Base-by-base conservation (phyloP, 2,329 filamentous ascomycete species). In the Pseudocercospora pini-densiflorae region DNA sequence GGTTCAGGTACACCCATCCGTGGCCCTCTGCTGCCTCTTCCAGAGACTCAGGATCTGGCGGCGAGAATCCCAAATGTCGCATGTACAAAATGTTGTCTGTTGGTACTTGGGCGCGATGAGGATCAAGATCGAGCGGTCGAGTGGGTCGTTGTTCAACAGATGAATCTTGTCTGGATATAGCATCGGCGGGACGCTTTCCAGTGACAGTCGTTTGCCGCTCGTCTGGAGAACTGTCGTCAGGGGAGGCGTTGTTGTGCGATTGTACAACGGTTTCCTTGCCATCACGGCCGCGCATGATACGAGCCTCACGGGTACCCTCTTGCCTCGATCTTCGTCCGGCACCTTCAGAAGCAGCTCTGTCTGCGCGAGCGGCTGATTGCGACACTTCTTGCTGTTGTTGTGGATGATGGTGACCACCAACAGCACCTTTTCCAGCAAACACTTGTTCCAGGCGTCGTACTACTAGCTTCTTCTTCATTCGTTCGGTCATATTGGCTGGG, bases 1-100 rank as follows among this genome's bases (percentile, higher is more conserved):
- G 80, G 71, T 95, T 95, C 6, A 95, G 80, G 72, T 94, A 94
- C 0, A 94, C 88, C 92, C 92, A 95, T 4, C 91, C 91, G 27
- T 93, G 88, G 62, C 90, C 89, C 0, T 88, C 84, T 14, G 85
- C 83, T 10, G 88, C 86, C 60, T 88, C 84, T 1, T 81, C 73
- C 19, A 79, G 81, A 16, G 81, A 80, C 1, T 81, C 79, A 9
- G 80, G 80, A 57, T 90, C 84, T 0, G 88, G 88, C 0, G 88
- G 88, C 0, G 87, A 83, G 69, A 92, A 83, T 10, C 90, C 90
- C 12, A 94, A 81, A 77, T 93, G 91, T 6, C 89, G 88, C 70
- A 93, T 91, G 74, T 93, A 94, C 7, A 91, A 85, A 78, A 95
- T 88, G 68, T 95, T 96, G 1, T 95, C 92, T 0, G 85, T 82